Base-by-base conservation (phyloP, 2,329 filamentous ascomycete species). In the Calonectria montana region DNA sequence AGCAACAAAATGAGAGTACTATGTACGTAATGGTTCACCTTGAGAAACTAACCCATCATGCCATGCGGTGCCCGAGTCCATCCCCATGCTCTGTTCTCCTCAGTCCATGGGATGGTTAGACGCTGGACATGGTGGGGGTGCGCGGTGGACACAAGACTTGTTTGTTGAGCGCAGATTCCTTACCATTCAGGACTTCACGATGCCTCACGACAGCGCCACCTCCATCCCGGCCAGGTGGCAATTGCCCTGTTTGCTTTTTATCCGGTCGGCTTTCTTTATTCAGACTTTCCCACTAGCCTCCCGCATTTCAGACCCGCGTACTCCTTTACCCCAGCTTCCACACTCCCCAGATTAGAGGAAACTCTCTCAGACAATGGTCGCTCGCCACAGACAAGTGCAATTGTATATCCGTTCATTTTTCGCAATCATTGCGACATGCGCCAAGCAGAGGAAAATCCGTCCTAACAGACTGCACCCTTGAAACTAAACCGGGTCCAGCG, bases 1-100 rank as follows among this genome's bases (percentile, higher is more conserved):
- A 39, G 39, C 62, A 45, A 45, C 62, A 67, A 70, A 27, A 71
- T 39, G 55, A 65, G 48, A 59, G 67, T 62, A 43, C 66, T 50
- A 69, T 59, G 74, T 78, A 78, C 76, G 76, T 78, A 78, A 78
- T 78, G 69, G 69, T 48, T 73, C 72, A 63, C 70, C 70, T 71
- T 59, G 63, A 75, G 45, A 67, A 70, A 70, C 69, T 61, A 65
- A 62, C 25, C 45, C 73, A 75, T 78, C 75, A 73, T 78, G 74
- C 76, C 67, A 78, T 77, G 48, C 73, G 67, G 69, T 75, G 55
- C 67, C 62, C 75, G 70, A 69, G 62, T 59, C 65, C 55, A 67
- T 73, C 59, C 45, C 67, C 66, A 73, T 69, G 64, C 71, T 65
- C 55, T 62, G 61, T 76, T 53, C 72, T 70, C 75, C 74, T 75